A percentile compares a stretch with the other conserved stretches of the same genome.
Conservation (phyloP, 2,329 filamentous ascomycete genomes). For the Beauveria pseudobassiana region DNA sequence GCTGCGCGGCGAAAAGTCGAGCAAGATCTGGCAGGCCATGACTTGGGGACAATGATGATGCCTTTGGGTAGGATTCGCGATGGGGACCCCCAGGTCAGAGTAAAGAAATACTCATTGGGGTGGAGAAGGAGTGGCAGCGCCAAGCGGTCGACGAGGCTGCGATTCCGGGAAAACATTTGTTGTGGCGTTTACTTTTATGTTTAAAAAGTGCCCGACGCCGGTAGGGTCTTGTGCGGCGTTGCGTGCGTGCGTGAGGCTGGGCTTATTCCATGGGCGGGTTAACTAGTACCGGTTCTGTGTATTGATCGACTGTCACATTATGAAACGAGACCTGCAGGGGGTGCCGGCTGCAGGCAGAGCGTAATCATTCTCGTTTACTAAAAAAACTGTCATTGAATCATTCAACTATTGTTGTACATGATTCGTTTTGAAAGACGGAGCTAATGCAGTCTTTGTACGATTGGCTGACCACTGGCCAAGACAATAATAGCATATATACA, state of each 20-base stretch:
- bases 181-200: too few species aligned
- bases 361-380: too few species aligned
- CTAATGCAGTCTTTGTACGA: too few species aligned
- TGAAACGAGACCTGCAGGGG: too few species aligned
- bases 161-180: background rate
- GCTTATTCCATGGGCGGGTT: background rate
- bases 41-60: background rate
- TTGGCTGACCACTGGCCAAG: too few species aligned
- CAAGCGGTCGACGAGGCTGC: background rate
- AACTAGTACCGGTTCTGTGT: too few species aligned
- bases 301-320: background rate
- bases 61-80: background rate
- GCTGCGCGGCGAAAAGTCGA: background rate
- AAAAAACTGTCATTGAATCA: too few species aligned
- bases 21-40: constrained; percentile 1
- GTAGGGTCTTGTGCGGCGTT: too few species aligned
- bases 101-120: background rate
- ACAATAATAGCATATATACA: background rate
- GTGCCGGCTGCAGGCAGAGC: too few species aligned
- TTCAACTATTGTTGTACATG: too few species aligned
- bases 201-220: background rate
- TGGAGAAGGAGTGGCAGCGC: background rate
- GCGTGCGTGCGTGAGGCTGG: background rate
- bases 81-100: background rate
- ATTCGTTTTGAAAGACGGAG: too few species aligned